phyloP scores from a whole-genome alignment of 768 basidiomycete genomes.

The Tricholoma flavovirens region DNA sequence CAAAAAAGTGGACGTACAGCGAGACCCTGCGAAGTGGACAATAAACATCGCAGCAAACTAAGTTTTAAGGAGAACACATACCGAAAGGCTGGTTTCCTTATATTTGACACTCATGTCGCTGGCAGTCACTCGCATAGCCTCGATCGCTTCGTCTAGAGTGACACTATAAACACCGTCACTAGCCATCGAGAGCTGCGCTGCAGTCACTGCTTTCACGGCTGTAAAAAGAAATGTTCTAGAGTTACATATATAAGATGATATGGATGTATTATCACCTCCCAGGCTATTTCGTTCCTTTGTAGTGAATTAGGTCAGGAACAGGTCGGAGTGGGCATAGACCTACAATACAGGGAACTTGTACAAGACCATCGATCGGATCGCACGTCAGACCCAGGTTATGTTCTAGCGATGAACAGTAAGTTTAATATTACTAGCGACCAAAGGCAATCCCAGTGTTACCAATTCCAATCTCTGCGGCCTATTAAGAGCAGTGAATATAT shows the following conservation, averaged over 20 bases:
- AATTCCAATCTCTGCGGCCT: slow-evolving; percentile 90
- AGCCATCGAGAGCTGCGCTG: slow-evolving; percentile 92
- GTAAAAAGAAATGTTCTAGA: slow-evolving; percentile 5
- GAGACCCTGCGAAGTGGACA: slow-evolving; percentile 28
- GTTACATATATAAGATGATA: not conserved
- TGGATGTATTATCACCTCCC: slow-evolving; percentile 47
- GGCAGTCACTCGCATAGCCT: slow-evolving; percentile 90
- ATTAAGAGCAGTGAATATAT: slow-evolving; percentile 11
- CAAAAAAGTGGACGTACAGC: slow-evolving; percentile 25
- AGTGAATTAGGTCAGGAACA: not conserved
- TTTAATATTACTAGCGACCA: slow-evolving; percentile 1
- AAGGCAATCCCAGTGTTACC: slow-evolving; percentile 34
- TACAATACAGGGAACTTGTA: slow-evolving; percentile 95
- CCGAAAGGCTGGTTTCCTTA: slow-evolving; percentile 92
- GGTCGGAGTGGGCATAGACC: slow-evolving; percentile 20
- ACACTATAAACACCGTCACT: slow-evolving; percentile 84
- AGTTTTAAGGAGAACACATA: slow-evolving; percentile 27
- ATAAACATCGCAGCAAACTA: slow-evolving; percentile 1
- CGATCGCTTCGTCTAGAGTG: slow-evolving; percentile 90
- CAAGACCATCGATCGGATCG: slow-evolving; percentile 89
- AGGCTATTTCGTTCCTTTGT: slow-evolving; percentile 76
- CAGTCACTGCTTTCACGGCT: slow-evolving; percentile 92
- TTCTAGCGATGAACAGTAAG: slow-evolving; percentile 36
- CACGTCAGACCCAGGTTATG: slow-evolving; percentile 89
- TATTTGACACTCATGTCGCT: slow-evolving; percentile 94